These are phyloP conservation scores for Aquilaria yunnanensis DNA, from an alignment of 345 rosid species.

Conservation along the genomic window DNA sequence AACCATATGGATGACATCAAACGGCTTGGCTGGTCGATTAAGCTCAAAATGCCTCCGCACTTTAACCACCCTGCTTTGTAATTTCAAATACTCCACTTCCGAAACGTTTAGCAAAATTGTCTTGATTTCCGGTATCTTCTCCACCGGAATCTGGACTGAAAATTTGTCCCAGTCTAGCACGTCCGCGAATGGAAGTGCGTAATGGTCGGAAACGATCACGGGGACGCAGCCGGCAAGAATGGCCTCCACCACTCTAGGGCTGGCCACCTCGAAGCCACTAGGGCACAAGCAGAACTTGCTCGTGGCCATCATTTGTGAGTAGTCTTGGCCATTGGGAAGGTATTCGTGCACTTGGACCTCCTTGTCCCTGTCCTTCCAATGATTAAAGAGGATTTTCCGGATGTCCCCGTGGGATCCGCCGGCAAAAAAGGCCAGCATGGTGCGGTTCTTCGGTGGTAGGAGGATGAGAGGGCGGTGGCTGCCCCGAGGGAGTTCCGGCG, in stretches of 20 bases:
- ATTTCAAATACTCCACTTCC: slow-evolving; percentile 14
- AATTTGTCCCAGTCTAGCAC: slow-evolving; percentile 53
- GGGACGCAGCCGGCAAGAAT: slow-evolving; percentile 48
- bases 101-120: slow-evolving; percentile 31
- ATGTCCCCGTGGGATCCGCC: slow-evolving; percentile 55
- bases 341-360: slow-evolving; percentile 39
- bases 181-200: slow-evolving; percentile 46
- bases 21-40: slow-evolving; percentile 52
- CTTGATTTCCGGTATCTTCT: slow-evolving; percentile 43
- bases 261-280: slow-evolving; percentile 59
- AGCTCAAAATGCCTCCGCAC: slow-evolving; percentile 42
- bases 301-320: slow-evolving; percentile 31
- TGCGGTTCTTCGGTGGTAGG: slow-evolving; percentile 22
- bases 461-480: too few relatives aligned
- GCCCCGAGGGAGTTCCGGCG: slow-evolving; percentile 5
- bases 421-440: slow-evolving; percentile 50
- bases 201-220: slow-evolving; percentile 38
- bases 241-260: slow-evolving; percentile 47
- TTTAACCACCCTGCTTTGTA: slow-evolving; percentile 31
- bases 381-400: slow-evolving; percentile 29
- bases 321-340: slow-evolving; percentile 27
- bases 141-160: slow-evolving; percentile 27
- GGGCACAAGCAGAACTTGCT: slow-evolving; percentile 56
- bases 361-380: slow-evolving; percentile 54
- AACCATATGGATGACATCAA: slow-evolving; percentile 56